Evolutionary conservation across 1,139 yeast species (phyloP).

Genomic region (Casaregolazyma lundiana): DNA sequence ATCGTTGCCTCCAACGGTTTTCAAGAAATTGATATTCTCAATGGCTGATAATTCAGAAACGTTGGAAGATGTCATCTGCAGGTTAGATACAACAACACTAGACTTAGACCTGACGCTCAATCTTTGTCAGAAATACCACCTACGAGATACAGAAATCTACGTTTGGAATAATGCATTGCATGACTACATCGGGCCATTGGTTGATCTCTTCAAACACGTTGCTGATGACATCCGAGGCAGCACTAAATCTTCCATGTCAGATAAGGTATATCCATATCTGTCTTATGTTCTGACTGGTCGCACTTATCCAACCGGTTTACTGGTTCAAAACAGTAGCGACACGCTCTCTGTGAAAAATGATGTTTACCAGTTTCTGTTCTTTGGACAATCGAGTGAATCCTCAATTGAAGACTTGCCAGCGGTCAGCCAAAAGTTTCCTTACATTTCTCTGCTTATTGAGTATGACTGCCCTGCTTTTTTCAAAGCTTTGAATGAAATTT

Average conservation of each 20-base stretch:
- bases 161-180: constrained; percentile 61
- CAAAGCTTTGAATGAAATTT: constrained; percentile 66
- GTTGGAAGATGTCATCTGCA: constrained; percentile 62
- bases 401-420: constrained; percentile 27
- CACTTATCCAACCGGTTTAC: constrained; percentile 66
- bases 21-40: constrained; percentile 53
- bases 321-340: constrained; percentile 33
- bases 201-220: constrained; percentile 43
- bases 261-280: constrained; percentile 55
- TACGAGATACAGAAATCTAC: constrained; percentile 59
- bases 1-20: constrained; percentile 55
- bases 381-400: constrained; percentile 49
- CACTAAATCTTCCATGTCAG: constrained; percentile 21
- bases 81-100: constrained; percentile 57
- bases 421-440: constrained; percentile 46
- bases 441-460: constrained; percentile 46
- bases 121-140: constrained; percentile 50
- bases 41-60: constrained; percentile 44
- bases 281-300: constrained; percentile 70
- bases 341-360: constrained; percentile 40
- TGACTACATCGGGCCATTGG: constrained; percentile 66
- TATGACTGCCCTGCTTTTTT: constrained; percentile 55
- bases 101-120: constrained; percentile 69
- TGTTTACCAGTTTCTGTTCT: constrained; percentile 54
- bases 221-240: constrained; percentile 17